phyloP scores from a whole-genome alignment of 108 stramenopile species.

The Pseudonitzschia pungens region DNA sequence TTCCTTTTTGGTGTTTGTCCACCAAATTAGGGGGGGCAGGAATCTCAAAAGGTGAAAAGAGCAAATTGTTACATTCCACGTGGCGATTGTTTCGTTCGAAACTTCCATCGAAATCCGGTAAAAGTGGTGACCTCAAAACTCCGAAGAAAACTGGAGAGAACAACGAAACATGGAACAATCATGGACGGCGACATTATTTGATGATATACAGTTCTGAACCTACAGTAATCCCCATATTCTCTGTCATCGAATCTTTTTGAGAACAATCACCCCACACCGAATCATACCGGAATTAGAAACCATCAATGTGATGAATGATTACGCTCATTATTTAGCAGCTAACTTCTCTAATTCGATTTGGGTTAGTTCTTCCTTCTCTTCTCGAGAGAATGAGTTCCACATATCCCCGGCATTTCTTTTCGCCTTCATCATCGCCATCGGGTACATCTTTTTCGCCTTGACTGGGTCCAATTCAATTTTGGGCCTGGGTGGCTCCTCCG shows the following conservation, averaged over 20 bases:
- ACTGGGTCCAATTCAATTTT: conserved; percentile 34
- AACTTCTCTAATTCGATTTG: conserved; percentile 40
- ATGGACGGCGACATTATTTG: too few relatives aligned
- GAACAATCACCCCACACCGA: too few relatives aligned
- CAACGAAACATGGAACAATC: too few relatives aligned
- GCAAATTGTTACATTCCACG: not conserved
- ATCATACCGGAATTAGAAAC: too few relatives aligned
- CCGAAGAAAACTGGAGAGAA: too few relatives aligned
- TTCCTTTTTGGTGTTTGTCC: not conserved
- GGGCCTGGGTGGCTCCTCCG: not conserved
- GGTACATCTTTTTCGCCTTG: conserved; percentile 46
- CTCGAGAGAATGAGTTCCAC: conserved; percentile 45
- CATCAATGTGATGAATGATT: too few relatives aligned
- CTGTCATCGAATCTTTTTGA: too few relatives aligned
- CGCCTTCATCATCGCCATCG: conserved; percentile 63
- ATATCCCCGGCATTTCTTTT: conserved; percentile 45
- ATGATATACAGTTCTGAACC: too few relatives aligned
- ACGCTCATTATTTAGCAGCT: conserved; percentile 10
- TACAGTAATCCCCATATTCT: too few relatives aligned
- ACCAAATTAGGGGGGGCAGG: not conserved
- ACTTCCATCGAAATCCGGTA: too few relatives aligned
- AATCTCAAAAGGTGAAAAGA: not conserved
- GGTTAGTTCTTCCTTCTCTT: conserved; percentile 49
- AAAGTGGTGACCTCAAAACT: too few relatives aligned
- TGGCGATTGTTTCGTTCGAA: too few relatives aligned